phyloP scores from a whole-genome alignment of 306 rosid genomes.

The Castanospermum australe region DNA sequence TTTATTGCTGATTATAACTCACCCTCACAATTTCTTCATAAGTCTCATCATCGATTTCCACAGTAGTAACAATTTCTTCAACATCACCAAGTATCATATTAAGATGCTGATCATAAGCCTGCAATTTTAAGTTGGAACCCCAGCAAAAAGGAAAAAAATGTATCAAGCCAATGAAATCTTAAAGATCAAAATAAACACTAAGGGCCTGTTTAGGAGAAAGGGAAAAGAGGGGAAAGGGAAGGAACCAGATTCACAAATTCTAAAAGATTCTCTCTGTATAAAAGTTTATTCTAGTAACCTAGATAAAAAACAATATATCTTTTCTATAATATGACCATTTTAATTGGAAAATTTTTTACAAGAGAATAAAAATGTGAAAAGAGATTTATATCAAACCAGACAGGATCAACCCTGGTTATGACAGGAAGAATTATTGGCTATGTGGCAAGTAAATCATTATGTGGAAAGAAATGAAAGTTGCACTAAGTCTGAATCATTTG shows the following conservation, averaged over 20 bases:
- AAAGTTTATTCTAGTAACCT: background rate
- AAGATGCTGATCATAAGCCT: conserved; percentile 99
- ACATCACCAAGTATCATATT: conserved; percentile 99
- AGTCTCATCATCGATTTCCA: conserved; percentile 96
- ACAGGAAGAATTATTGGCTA: background rate
- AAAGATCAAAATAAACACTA: conserved; percentile 9
- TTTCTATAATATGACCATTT: background rate
- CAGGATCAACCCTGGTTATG: background rate
- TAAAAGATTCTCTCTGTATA: background rate
- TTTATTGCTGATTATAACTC: conserved; percentile 27
- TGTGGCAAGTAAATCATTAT: background rate
- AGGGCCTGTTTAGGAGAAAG: background rate
- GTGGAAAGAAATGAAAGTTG: background rate
- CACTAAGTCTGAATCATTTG: background rate
- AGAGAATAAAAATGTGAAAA: no score
- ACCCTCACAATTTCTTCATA: conserved; percentile 99
- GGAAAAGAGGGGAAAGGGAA: background rate
- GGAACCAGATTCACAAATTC: background rate
- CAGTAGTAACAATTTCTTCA: conserved; percentile 88
- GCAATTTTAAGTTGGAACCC: conserved; percentile 38
- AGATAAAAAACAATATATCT: background rate
- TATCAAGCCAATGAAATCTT: background rate
- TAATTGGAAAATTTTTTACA: background rate
- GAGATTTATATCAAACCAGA: background rate
- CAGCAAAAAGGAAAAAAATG: background rate